Evolutionary conservation across 192 early-diverging fungal genomes (phyloP).

Genomic region (Diversispora eburnea): DNA sequence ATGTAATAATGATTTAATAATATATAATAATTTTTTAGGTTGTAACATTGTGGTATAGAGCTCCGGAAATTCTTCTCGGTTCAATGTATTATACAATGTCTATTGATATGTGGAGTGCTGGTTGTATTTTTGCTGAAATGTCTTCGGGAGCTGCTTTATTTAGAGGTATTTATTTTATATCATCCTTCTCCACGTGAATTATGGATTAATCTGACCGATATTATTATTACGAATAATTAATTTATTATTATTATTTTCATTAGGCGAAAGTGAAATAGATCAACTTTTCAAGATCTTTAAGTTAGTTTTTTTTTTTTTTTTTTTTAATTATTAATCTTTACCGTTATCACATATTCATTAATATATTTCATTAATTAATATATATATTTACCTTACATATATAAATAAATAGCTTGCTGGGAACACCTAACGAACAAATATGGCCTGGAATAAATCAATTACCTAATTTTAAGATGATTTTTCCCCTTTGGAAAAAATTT

Average conservation of each 20-base stretch:
- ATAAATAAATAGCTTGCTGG: constrained; percentile 78
- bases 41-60: constrained; percentile 91
- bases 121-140: constrained; percentile 98
- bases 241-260: neutral
- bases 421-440: constrained; percentile 72
- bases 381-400: constrained; percentile 76
- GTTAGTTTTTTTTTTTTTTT: constrained; percentile 5
- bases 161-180: constrained; percentile 54
- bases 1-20: neutral
- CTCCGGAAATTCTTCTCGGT: constrained; percentile 94
- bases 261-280: constrained; percentile 86
- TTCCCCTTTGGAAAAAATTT: constrained; percentile 68
- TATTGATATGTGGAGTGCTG: constrained; percentile 97
- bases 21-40: constrained; percentile 48
- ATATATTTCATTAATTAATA: constrained; percentile 48
- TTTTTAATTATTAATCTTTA: neutral
- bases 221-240: neutral
- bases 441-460: constrained; percentile 76
- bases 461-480: constrained; percentile 78
- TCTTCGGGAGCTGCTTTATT: constrained; percentile 73
- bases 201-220: neutral
- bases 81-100: constrained; percentile 84
- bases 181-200: neutral
- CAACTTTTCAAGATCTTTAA: constrained; percentile 91
- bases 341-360: neutral